Conservation (phyloP, 2,329 filamentous ascomycete species). For the Cordyceps pruinosa region DNA sequence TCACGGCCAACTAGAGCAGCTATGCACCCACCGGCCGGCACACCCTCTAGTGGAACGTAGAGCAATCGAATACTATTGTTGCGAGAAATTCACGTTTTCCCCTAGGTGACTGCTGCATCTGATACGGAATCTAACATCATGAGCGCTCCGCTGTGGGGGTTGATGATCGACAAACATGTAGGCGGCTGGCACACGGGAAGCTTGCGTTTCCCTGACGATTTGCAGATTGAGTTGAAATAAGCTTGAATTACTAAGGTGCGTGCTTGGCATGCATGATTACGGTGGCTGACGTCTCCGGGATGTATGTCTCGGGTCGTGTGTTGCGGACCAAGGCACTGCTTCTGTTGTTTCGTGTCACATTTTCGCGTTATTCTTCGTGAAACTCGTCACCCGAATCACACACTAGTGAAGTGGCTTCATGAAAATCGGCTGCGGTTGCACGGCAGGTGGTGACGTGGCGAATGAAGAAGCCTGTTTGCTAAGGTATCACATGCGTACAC, state of each 20-base stretch:
- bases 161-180: too few relatives aligned
- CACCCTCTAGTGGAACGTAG: too few relatives aligned
- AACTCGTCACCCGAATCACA: not conserved
- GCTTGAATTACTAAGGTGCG: not conserved
- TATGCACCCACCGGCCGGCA: too few relatives aligned
- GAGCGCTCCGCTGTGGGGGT: too few relatives aligned
- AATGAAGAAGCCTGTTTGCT: not conserved
- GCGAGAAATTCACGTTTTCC: too few relatives aligned
- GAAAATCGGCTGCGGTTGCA: not conserved
- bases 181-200: too few relatives aligned
- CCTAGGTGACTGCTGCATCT: too few relatives aligned
- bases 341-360: too few relatives aligned
- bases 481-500: not conserved
- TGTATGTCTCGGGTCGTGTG: not conserved
- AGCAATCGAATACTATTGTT: too few relatives aligned
- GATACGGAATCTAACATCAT: not conserved
- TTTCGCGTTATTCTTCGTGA: not conserved
- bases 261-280: not conserved
- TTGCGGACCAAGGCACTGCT: not conserved
- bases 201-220: not conserved
- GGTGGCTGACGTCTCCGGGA: not conserved
- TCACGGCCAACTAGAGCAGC: constrained; percentile 12
- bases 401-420: not conserved
- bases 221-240: not conserved
- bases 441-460: not conserved